Base-by-base conservation (phyloP, 305 asterid species). In the Fraxinus ornus region DNA sequence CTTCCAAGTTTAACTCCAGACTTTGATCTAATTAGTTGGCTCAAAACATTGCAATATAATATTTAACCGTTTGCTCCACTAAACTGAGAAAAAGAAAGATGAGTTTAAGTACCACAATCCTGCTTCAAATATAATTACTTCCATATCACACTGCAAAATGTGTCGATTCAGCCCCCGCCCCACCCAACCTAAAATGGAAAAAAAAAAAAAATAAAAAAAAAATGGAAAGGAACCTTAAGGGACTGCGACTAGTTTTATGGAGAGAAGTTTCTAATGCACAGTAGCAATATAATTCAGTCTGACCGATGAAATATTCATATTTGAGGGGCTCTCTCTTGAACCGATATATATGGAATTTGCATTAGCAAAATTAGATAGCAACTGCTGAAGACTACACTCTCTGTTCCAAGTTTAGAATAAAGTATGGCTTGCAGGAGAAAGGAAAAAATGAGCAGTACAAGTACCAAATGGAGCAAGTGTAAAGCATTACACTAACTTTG, bases 341-440 rank as follows among this genome's bases (percentile, higher is more conserved):
- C 49, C 49, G 49, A 39, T 39, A 39, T 39, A 39, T 12, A 39
- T 9, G 52, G 52, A 41, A 41, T 41, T 41, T 41, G 49, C 49
- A 41, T 41, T 41, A 41, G 49, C 52, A 44, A 47, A 47, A 12
- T 3, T 39, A 8, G 3, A 39, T 8, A 39, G 47, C 49, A 41
- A 41, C 17, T 41, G 15, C 52, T 10, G 19, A 13, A 47, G 57
- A 47, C 57, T 55, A 5, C 10, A n/a, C 26, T 55, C 5, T 41
- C 52, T 41, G 26, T 5, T 17, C 22, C 64, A 5, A 17, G 33
- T 49, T 1, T 52, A 32, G 28, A 5, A 79, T 79, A 81, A 77
- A 82, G 72, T n/a, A 6, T 82, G 81, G 79, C 82, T 84, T 79
- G 85, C 78, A 84, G 80, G 85, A 49, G 79, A 83, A 80, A 86